Evolutionary conservation across 108 stramenopile genomes (phyloP), one percentile per base, ranked within the genome.

Genomic region (Epithemia pelagica): DNA sequence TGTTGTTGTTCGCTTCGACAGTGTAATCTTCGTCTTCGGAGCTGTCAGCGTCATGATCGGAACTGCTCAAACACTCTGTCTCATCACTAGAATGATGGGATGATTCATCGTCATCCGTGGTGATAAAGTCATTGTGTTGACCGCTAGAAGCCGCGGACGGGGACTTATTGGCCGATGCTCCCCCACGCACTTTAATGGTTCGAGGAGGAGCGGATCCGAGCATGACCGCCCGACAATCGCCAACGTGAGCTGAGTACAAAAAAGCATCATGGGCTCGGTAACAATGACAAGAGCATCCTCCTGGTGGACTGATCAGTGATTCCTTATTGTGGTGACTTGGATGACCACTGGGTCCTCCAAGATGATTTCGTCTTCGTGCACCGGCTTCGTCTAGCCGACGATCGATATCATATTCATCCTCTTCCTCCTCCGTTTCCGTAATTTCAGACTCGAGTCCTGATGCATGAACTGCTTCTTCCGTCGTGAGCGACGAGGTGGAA

Each of bases 141-240:
- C 37, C 37, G 15, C 15, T 46, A 10, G 10, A 5, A 5, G 37
- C 15, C 10, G 37, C 37, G 10, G 37, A 46, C 37, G 15, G 10
- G 5, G 37, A 46, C 15, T 46, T 46, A 15, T 46, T 46, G 37
- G 5, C 15, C 10, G 37, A 46, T 5, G 37, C 37, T 15, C 82
- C 80, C 20, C 79, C 89, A 29, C 78, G 74, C 25, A 86, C 84
- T 62, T 91, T 87, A 74, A 90, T 86, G n/a, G 86, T 87, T 29
- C 82, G 82, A 0, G 86, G 89, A 30, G 89, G 89, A 2, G 86
- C 84, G 21, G 79, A 79, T 51, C 87, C 85, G 26, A 91, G 61
- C 78, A 94, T 77, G 10, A 91, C 89, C 21, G 92, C 92, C 15
- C 92, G 72, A 61, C 92, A 94, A 60, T 94, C 92, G 7, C 92